phyloP scores from a whole-genome alignment of 2,329 filamentous ascomycete species.

The Cercospora beticola region DNA sequence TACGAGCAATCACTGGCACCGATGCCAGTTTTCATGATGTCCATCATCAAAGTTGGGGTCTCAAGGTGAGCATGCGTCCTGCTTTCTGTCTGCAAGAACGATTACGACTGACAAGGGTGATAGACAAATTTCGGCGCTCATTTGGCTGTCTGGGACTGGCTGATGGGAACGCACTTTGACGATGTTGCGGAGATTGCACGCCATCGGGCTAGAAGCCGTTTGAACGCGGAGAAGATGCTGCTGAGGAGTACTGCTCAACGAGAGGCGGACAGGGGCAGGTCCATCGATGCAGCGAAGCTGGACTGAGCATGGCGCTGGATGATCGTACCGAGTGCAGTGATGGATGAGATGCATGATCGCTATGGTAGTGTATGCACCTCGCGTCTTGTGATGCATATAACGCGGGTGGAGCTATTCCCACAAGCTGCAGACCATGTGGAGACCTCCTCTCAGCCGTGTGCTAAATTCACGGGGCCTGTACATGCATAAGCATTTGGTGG shows the following conservation, averaged over 20 bases:
- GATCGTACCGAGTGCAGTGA: not conserved
- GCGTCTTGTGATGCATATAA: not conserved
- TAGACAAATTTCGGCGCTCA: not conserved
- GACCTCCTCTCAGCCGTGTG: not conserved
- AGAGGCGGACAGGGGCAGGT: not conserved
- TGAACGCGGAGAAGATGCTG: not conserved
- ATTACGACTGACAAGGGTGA: not conserved
- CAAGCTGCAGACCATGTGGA: not conserved
- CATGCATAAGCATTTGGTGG: not conserved
- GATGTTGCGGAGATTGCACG: not conserved
- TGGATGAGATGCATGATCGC: not conserved
- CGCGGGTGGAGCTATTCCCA: not conserved
- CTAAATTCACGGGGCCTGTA: not conserved
- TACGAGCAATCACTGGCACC: not conserved
- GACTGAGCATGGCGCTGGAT: not conserved
- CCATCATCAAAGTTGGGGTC: constrained; percentile 1
- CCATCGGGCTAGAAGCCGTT: not conserved
- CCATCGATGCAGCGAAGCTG: not conserved
- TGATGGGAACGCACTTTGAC: not conserved
- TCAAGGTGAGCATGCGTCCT: not conserved
- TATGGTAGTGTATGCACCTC: not conserved
- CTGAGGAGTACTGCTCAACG: not conserved
- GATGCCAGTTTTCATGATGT: constrained; percentile 1
- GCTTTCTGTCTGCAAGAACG: not conserved
- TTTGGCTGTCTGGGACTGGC: not conserved